Evolutionary conservation across 257 asterid genomes (phyloP).

Genomic region (Solanum virginianum): DNA sequence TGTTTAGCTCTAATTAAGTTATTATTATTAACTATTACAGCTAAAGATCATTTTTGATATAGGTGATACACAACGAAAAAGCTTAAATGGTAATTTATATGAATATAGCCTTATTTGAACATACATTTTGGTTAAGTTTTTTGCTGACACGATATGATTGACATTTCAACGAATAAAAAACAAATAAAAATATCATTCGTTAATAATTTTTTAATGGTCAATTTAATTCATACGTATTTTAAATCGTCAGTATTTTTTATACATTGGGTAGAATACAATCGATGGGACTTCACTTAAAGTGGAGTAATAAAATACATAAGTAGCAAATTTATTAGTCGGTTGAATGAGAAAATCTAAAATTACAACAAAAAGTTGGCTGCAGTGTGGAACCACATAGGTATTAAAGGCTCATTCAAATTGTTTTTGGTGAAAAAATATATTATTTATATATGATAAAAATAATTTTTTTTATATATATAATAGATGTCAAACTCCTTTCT

Average conservation of each 20-base stretch:
- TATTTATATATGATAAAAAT: too few species aligned
- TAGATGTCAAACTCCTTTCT: too few species aligned
- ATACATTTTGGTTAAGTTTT: background rate
- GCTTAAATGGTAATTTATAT: background rate
- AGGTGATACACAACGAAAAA: background rate
- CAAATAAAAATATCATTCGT: background rate
- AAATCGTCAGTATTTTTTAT: background rate
- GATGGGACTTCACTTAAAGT: background rate
- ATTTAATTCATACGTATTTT: background rate
- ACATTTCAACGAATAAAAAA: background rate
- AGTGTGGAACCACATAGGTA: too few species aligned
- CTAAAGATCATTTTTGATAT: too few species aligned
- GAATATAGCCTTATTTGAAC: background rate
- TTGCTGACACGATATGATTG: background rate
- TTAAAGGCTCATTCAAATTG: too few species aligned
- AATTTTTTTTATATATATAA: too few species aligned
- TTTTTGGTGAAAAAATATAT: too few species aligned
- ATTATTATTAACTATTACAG: too few species aligned
- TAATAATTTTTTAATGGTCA: background rate
- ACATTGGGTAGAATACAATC: background rate
- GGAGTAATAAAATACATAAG: background rate
- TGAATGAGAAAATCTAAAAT: background rate
- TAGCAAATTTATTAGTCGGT: background rate
- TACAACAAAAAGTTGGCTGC: background rate
- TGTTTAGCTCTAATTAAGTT: too few species aligned